Conservation (phyloP, 1,139 yeast genomes). For the Geotrichum fermentans region DNA sequence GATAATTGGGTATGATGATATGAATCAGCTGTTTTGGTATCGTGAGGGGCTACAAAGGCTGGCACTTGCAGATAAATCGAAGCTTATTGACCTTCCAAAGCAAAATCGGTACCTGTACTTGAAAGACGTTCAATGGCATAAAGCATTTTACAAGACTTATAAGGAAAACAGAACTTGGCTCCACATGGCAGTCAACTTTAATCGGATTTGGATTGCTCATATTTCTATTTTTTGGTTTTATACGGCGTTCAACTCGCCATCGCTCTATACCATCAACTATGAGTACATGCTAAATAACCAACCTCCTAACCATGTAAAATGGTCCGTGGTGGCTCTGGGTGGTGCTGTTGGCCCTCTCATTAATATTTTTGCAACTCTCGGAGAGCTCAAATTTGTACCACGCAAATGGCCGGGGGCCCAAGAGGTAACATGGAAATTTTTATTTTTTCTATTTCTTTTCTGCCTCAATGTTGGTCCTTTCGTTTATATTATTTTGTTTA, state of each 20-base stretch:
- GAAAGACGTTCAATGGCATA: constrained; percentile 55
- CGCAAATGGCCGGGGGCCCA: constrained; percentile 65
- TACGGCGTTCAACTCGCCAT: constrained; percentile 71
- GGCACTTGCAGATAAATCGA: constrained; percentile 37
- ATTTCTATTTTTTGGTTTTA: constrained; percentile 75
- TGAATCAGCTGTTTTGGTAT: constrained; percentile 82
- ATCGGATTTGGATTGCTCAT: constrained; percentile 80
- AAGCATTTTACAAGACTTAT: constrained; percentile 66
- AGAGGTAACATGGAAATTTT: constrained; percentile 44
- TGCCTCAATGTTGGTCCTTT: constrained; percentile 57
- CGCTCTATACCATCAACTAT: constrained; percentile 64
- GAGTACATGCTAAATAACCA: constrained; percentile 53
- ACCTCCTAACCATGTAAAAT: constrained; percentile 59
- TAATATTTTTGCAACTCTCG: constrained; percentile 56
- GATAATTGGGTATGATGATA: constrained; percentile 79
- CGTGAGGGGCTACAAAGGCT: constrained; percentile 55
- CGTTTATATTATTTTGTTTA: constrained; percentile 48
- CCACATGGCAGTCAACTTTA: constrained; percentile 71
- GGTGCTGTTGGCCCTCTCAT: constrained; percentile 65
- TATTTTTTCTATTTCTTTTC: constrained; percentile 44
- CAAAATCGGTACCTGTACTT: constrained; percentile 47
- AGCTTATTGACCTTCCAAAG: constrained; percentile 45
- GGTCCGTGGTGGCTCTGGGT: constrained; percentile 65
- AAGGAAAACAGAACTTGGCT: constrained; percentile 72
- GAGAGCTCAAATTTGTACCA: constrained; percentile 65